Base-by-base conservation (phyloP, 306 rosid genomes). In the apple (Malus domestica) region DNA sequence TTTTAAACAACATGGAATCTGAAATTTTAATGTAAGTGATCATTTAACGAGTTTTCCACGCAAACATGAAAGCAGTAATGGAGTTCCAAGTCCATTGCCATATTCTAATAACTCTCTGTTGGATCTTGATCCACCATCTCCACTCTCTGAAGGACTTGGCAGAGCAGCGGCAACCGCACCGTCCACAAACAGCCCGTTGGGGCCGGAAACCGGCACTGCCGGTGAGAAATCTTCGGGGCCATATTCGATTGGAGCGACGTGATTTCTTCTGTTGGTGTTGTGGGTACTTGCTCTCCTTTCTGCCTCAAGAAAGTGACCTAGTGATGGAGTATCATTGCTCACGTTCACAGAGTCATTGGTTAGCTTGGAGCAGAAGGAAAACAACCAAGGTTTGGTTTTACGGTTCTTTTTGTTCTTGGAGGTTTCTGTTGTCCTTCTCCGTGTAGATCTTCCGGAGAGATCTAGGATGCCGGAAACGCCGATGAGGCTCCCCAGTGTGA, bases 261-360 rank as follows among this genome's bases (percentile, higher is more conserved):
- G 82, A 73, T 46, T 85, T 58, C 83, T 82, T 77, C 82, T 77
- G 68, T 62, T 57, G 46, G 64, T 49, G 70, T n/a, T 73, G 60
- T 83, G 46, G 22, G 12, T 12, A 8, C 78, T 83, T 19, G 77
- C 80, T 82, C 82, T 83, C 69, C 91, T 88, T 80, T 90, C 98
- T 25, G 78, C 88, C 83, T 90, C 89, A 42, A 93, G 98, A 79
- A 82, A 90, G 75, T 90, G 87, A 61, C 83, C 89, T 61, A 93
- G 96, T 27, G 93, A 90, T 27, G 83, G 90, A 73, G 85, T 71
- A 76, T 77, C 81, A 78, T 81, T 79, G 19, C 72, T 75, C 23
- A 68, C 75, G 52, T 33, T 67, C 60, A 92, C 90, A 46, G 84
- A 89, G 74, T 89, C 94, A 7, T 90, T 88, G 1, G 80, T 84